phyloP scores from a whole-genome alignment of 2,329 filamentous ascomycete species.

The Fusarium temperatum region DNA sequence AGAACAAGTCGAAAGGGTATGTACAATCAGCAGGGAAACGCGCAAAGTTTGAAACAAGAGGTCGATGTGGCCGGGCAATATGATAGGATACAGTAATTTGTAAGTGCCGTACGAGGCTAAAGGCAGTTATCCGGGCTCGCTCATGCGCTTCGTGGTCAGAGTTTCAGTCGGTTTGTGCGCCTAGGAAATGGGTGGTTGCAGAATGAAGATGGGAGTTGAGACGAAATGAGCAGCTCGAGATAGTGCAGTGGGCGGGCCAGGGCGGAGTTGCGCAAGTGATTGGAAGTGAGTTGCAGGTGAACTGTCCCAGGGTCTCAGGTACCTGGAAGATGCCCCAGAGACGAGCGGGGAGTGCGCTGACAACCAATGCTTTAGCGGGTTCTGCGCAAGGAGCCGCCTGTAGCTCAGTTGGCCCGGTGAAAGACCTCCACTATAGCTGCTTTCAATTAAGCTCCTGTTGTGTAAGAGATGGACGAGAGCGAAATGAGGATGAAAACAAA shows the following conservation, averaged over 20 bases:
- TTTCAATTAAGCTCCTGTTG: conserved; percentile 7
- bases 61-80: background rate
- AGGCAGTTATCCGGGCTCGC: conserved; percentile 19
- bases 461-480: background rate
- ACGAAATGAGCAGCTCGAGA: conserved; percentile 43
- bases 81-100: conserved; percentile 2
- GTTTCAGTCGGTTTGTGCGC: conserved; percentile 39
- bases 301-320: conserved; percentile 28
- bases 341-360: conserved; percentile 28
- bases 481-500: conserved; percentile 1
- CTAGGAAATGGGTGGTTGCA: conserved; percentile 40
- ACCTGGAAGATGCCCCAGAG: conserved; percentile 26
- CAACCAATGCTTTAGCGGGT: conserved; percentile 31
- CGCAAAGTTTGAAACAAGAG: conserved; percentile 8
- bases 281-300: conserved; percentile 22
- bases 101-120: conserved; percentile 29
- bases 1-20: conserved; percentile 17
- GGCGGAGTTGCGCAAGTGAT: conserved; percentile 32
- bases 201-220: conserved; percentile 42
- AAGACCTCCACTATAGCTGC: background rate
- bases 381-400: conserved; percentile 17
- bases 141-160: conserved; percentile 38
- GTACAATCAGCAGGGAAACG: conserved; percentile 6
- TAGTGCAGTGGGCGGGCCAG: conserved; percentile 32
- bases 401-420: conserved; percentile 24